Evolutionary conservation across 2,329 filamentous ascomycete genomes (phyloP).

Genomic region (Aspergillus spinulosporus): DNA sequence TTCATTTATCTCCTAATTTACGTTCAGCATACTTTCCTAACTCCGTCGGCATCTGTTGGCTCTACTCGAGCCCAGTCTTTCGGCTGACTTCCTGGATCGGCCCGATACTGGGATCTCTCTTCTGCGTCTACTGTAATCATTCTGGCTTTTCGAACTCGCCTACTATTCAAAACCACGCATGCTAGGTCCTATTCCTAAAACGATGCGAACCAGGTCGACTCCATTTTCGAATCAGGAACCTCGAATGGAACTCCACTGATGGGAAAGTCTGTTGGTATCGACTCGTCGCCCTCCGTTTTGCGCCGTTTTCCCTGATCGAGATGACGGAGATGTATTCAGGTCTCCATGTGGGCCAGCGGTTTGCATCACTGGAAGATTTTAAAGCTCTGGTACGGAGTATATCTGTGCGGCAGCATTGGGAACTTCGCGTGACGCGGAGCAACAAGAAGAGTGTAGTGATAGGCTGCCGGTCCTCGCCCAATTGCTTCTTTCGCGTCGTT

Average conservation of each 20-base stretch:
- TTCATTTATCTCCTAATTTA: background rate
- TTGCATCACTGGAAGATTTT: conserved; percentile 42
- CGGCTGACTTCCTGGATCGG: background rate
- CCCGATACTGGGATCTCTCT: conserved; percentile 9
- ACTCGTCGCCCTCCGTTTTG: conserved; percentile 19
- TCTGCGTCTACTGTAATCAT: conserved; percentile 2
- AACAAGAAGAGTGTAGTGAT: conserved; percentile 46
- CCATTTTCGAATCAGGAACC: conserved; percentile 5
- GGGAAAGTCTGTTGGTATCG: conserved; percentile 24
- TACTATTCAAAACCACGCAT: background rate
- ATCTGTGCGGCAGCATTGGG: conserved; percentile 45
- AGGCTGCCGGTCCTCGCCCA: conserved; percentile 40
- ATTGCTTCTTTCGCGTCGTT: conserved; percentile 43
- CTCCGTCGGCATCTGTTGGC: background rate
- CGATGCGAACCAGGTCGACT: conserved; percentile 16
- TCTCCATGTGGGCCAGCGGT: conserved; percentile 41
- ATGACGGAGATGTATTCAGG: conserved; percentile 44
- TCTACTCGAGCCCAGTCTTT: background rate
- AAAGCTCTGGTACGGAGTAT: conserved; percentile 41
- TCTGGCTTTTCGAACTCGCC: background rate
- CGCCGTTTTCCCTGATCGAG: conserved; percentile 18
- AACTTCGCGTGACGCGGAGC: conserved; percentile 42
- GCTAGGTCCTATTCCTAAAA: conserved; percentile 4
- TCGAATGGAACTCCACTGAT: conserved; percentile 25
- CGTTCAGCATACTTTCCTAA: background rate